Base-by-base conservation (phyloP, 352 stramenopile species). In the Phytophthora pini region DNA sequence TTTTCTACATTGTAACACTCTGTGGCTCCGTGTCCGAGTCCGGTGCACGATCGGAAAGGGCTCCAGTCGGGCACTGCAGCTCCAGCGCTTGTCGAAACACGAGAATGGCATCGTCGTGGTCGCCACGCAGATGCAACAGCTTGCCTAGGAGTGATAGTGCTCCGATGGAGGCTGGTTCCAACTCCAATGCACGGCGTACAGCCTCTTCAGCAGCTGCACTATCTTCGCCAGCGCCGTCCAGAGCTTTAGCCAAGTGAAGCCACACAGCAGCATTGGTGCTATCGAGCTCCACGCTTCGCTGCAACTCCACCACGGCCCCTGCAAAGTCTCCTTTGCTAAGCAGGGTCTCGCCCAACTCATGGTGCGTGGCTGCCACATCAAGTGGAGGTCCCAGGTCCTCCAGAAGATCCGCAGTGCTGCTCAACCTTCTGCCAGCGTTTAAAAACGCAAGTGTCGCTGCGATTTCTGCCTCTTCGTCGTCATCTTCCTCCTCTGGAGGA, bases 81-180 rank as follows among this genome's bases (percentile, higher is more conserved):
- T 80, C 78, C 5, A 92, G 66, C 11, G 79, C 83, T 47, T 72
- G 61, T 1, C 83, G 77, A 61, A 90, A 92, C 8, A 90, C 79
- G 8, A 73, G 57, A 43, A 92, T 92, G 2, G 83, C 83, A 54
- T 92, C 79, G 29, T 92, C 83, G 38, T 92, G 83, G 32, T 90
- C 77, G 12, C 83, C 83, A 8, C 81, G 75, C 26, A 79, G 43
- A 46, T 92, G 80, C 53, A 92, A 66, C 55, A 92, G 59, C 38
- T 88, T 88, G 0, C 83, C 83, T 2, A 90, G 56, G 5, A 92
- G 63, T 17, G 80, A 92, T 1, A 92, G 55, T 1, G 79, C 79
- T n/a, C 77, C 66, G 15, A 90, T 68, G 20, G 79, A 88, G 4
- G 70, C 46, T 15, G 71, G 67, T 13, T 89, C 74, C 41, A 86